These are phyloP conservation scores for Backusella mclennaniae DNA, from an alignment of 192 early-diverging fungal species.

Conservation along the genomic window DNA sequence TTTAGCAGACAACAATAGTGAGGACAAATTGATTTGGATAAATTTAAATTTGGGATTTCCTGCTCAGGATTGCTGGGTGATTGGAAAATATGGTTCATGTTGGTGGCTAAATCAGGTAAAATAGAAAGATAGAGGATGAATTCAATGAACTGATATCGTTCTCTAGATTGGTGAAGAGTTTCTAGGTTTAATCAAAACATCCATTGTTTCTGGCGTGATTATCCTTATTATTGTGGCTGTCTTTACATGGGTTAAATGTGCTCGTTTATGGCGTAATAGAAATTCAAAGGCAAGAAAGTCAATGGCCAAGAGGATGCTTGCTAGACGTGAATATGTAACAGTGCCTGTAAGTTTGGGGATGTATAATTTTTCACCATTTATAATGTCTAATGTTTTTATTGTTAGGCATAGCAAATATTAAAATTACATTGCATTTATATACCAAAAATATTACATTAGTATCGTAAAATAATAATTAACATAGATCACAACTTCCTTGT, in stretches of 20 bases:
- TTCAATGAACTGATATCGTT: neutral
- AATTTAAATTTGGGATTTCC: conserved; percentile 19
- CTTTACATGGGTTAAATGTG: conserved; percentile 32
- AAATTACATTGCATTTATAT: neutral
- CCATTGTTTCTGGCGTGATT: conserved; percentile 25
- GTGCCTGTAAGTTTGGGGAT: conserved; percentile 18
- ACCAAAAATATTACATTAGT: neutral
- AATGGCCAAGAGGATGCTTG: conserved; percentile 20
- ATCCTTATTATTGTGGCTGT: conserved; percentile 23
- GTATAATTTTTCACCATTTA: neutral
- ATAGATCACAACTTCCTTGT: neutral
- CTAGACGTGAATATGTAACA: conserved; percentile 31
- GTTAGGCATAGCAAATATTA: neutral
- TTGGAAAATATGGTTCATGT: conserved; percentile 22
- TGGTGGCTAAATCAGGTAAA: conserved; percentile 24
- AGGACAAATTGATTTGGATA: conserved; percentile 20
- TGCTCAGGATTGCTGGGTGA: conserved; percentile 25
- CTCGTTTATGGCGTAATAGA: conserved; percentile 20
- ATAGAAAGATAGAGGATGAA: neutral
- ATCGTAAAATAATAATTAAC: neutral
- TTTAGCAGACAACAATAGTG: neutral
- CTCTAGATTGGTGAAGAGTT: conserved; percentile 6
- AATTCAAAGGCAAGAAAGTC: conserved; percentile 19
- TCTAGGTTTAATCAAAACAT: conserved; percentile 25
- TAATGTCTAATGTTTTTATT: neutral